Base-by-base conservation (phyloP, 2,329 filamentous ascomycete species). In the Xylaria sp. region DNA sequence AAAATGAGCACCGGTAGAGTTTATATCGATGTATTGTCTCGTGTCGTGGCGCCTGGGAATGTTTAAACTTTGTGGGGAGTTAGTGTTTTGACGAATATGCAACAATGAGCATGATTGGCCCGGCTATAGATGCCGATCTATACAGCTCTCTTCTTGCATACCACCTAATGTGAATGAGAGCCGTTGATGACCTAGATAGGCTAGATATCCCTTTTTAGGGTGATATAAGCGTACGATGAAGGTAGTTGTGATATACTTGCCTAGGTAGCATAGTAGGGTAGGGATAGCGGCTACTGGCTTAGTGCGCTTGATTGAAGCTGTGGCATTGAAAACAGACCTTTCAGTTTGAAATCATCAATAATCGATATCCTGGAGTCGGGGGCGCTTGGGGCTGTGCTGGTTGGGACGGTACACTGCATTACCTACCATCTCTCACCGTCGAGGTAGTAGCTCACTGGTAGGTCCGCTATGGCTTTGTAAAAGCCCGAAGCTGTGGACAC, bases 391-490 rank as follows among this genome's bases (percentile, higher is more conserved):
- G 66, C 64, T 64, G 48, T 64, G 66, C 63, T 56, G 45, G 59
- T 47, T 50, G 24, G 55, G 50, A n/a, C n/a, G 7, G 47, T 56
- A 39, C 21, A 53, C 12, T 53, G 14, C 27, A 30, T 54, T 69
- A 36, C 67, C 67, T 72, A 73, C 73, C 71, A 68, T 69, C 68
- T 42, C 39, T 42, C 39, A 11, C 39, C 39, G 39, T 42, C 36
- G 42, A 68, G 47, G 39, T 64, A 61, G 61, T 67, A 71, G 7
- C 34, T 27, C 24, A 27, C 24, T 27, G 24, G 24, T 4, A 27
- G 24, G 24, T 27, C 24, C 24, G 24, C 34, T 36, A 48, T 48
- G 21, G n/a, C n/a, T 21, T 48, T 53, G 27, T 30, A 32, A 36
- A 39, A 55, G 30, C 17, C 53, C 53, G 39, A 50, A 39, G 45